Conservation (phyloP, 108 stramenopile genomes). For the Cyclotella sp. region DNA sequence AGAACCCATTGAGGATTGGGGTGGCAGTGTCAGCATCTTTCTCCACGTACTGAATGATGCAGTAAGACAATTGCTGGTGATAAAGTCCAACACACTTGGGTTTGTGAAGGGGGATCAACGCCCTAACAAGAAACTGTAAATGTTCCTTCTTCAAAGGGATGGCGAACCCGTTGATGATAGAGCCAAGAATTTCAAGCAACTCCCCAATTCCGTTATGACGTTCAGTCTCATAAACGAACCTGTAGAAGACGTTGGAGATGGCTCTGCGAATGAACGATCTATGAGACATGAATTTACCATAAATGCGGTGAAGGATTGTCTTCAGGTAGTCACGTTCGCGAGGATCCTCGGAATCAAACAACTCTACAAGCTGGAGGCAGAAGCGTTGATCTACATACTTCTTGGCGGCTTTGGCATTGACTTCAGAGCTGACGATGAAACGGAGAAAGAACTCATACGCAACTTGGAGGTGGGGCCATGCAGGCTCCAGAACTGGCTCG, state of each 20-base stretch:
- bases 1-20: constrained; percentile 95
- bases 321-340: constrained; percentile 99
- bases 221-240: constrained; percentile 97
- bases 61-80: constrained; percentile 99
- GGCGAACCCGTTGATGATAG: constrained; percentile 98
- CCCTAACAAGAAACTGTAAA: constrained; percentile 93
- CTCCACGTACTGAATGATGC: constrained; percentile 99
- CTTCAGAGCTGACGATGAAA: constrained; percentile 95
- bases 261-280: constrained; percentile 96
- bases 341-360: constrained; percentile 99
- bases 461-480: constrained; percentile 99
- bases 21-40: constrained; percentile 99
- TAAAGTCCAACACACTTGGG: constrained; percentile 97
- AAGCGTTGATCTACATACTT: constrained; percentile 96
- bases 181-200: constrained; percentile 97
- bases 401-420: constrained; percentile 99
- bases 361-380: constrained; percentile 95
- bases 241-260: constrained; percentile 96
- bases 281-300: constrained; percentile 99
- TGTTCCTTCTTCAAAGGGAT: constrained; percentile 98
- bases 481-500: constrained; percentile 96
- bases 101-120: constrained; percentile 98
- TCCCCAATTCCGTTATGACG: constrained; percentile 99
- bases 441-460: constrained; percentile 99
- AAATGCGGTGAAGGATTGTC: constrained; percentile 98